Evolutionary conservation across 2,329 filamentous ascomycete species (phyloP).

Genomic region (Verticillium zaregamsianum): DNA sequence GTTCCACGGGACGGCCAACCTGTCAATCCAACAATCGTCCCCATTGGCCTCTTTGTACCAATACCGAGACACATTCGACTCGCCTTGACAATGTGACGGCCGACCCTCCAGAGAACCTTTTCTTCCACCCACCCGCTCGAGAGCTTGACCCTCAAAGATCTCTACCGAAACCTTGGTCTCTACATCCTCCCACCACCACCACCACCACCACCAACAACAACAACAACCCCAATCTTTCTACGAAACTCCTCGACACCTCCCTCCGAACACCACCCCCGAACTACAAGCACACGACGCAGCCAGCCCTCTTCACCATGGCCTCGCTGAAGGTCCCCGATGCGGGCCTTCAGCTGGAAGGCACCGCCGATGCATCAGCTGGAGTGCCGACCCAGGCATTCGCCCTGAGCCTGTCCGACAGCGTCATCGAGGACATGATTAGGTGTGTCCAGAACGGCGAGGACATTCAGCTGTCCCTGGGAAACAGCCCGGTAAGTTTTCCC

Average conservation of each 20-base stretch:
- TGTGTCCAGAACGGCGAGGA: slow-evolving; percentile 53
- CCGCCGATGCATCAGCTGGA: slow-evolving; percentile 20
- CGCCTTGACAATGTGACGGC: neutral
- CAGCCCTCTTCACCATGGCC: slow-evolving; percentile 33
- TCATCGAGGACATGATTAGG: slow-evolving; percentile 60
- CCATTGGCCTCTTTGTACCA: neutral
- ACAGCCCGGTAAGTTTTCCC: slow-evolving; percentile 50
- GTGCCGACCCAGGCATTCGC: slow-evolving; percentile 54
- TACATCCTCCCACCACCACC: neutral
- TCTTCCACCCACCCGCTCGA: neutral
- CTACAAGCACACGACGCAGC: neutral
- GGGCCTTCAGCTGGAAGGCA: slow-evolving; percentile 54
- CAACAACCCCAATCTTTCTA: neutral
- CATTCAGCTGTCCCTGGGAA: slow-evolving; percentile 54
- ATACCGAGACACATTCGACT: neutral
- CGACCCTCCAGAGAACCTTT: neutral
- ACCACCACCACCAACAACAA: too few species aligned
- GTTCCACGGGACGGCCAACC: neutral
- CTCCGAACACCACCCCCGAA: neutral
- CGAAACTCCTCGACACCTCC: neutral
- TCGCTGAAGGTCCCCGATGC: slow-evolving; percentile 52
- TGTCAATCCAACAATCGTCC: neutral
- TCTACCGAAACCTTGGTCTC: neutral
- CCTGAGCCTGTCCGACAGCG: slow-evolving; percentile 51
- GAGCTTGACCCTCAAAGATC: neutral